These are phyloP conservation scores for Mallotus japonicus DNA, from an alignment of 441 rosid genomes.

Conservation along the genomic window DNA sequence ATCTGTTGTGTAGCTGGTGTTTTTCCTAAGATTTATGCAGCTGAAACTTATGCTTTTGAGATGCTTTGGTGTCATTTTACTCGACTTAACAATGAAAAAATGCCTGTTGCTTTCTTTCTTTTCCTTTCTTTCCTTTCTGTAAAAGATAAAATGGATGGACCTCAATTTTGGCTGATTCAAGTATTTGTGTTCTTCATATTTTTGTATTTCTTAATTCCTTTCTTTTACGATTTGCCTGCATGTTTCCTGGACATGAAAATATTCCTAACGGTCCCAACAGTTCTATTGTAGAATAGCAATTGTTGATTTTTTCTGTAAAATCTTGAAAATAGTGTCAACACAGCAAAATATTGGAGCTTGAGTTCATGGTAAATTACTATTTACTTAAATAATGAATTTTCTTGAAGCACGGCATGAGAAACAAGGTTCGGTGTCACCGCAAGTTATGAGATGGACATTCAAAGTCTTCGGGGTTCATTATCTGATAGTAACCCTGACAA, in stretches of 20 bases:
- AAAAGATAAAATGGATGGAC: too few species aligned
- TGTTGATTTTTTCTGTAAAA: not conserved
- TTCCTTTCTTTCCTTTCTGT: too few species aligned
- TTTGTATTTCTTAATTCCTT: not conserved
- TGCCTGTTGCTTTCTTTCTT: not conserved
- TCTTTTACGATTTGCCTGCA: not conserved
- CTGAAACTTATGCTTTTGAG: not conserved
- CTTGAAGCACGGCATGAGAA: not conserved
- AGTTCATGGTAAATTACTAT: not conserved
- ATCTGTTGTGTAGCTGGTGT: not conserved
- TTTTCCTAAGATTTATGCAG: not conserved
- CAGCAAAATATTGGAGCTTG: not conserved
- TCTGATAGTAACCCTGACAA: constrained; percentile 1
- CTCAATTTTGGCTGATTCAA: not conserved
- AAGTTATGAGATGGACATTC: not conserved
- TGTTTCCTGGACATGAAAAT: not conserved
- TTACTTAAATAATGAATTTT: not conserved
- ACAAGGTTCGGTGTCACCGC: not conserved
- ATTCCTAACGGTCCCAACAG: not conserved
- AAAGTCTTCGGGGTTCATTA: not conserved
- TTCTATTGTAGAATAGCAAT: not conserved
- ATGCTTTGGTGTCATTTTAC: not conserved
- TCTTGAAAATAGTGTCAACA: not conserved
- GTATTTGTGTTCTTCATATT: not conserved
- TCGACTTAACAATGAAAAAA: not conserved